Conservation (phyloP, 352 stramenopile species). For the Pythium aphanidermatum region DNA sequence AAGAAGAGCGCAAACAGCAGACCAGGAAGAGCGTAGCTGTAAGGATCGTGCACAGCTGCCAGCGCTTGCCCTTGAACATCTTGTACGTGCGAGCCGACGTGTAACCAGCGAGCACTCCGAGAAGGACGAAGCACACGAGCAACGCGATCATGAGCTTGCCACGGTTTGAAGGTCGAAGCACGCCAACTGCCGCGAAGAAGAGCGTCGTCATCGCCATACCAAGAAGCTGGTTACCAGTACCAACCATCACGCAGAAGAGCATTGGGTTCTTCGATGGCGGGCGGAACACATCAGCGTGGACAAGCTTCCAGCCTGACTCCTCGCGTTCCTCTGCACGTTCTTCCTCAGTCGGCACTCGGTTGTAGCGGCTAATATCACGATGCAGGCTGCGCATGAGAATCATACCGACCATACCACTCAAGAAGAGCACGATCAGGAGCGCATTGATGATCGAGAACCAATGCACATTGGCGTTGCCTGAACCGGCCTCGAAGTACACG, state of each 20-base stretch:
- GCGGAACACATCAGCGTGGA: conserved; percentile 99
- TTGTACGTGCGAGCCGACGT: conserved; percentile 97
- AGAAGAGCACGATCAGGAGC: conserved; percentile 98
- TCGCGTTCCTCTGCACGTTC: conserved; percentile 97
- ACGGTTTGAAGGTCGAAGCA: conserved; percentile 95
- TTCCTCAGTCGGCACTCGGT: conserved; percentile 93
- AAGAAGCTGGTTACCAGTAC: conserved; percentile 96
- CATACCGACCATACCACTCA: conserved; percentile 98
- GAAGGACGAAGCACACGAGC: conserved; percentile 96
- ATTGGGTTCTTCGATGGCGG: conserved; percentile 94
- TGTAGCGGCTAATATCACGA: conserved; percentile 98
- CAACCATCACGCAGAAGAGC: conserved; percentile 96
- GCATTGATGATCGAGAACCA: conserved; percentile 99
- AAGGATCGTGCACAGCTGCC: conserved; percentile 95
- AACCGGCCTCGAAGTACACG: conserved; percentile 94
- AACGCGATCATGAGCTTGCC: conserved; percentile 97
- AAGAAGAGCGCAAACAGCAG: conserved; percentile 96
- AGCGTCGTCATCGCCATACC: conserved; percentile 95
- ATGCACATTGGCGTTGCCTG: conserved; percentile 94
- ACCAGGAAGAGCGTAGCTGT: conserved; percentile 96
- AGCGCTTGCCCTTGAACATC: conserved; percentile 99
- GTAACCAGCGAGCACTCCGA: conserved; percentile 96
- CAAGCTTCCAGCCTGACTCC: conserved; percentile 99
- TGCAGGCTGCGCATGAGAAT: conserved; percentile 98
- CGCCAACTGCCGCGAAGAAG: conserved; percentile 95